phyloP scores from a whole-genome alignment of 2,329 filamentous ascomycete species.

The Ceratocystis variospora region DNA sequence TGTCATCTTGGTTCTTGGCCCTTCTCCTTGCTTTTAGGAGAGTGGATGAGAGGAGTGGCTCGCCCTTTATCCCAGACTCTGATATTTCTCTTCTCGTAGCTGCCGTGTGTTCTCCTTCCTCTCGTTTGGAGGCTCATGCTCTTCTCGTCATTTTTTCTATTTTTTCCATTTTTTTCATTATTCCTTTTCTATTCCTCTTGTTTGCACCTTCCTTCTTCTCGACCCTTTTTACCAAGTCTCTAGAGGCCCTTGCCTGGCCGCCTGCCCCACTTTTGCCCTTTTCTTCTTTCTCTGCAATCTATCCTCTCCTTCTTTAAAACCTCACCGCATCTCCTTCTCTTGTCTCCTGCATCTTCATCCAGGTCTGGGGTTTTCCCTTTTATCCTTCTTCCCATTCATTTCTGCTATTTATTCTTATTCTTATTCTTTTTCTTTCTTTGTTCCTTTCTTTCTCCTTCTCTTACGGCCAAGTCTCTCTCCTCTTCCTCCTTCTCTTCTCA shows the following conservation, averaged over 20 bases:
- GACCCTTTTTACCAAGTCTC: too few relatives aligned
- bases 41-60: neutral
- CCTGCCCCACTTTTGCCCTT: neutral
- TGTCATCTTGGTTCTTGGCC: neutral
- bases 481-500: constrained; percentile 6
- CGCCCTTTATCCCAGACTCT: too few relatives aligned
- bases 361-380: neutral
- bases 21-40: neutral
- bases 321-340: constrained; percentile 16
- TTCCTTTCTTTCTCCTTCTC: constrained; percentile 11
- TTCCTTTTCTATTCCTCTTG: neutral
- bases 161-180: neutral
- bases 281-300: neutral
- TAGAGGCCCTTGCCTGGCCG: too few relatives aligned
- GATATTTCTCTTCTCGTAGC: neutral
- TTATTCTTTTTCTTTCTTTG: constrained; percentile 10
- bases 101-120: neutral
- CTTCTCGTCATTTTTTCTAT: constrained; percentile 3
- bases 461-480: neutral
- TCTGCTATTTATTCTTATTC: constrained; percentile 14
- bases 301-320: constrained; percentile 8
- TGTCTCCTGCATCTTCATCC: neutral
- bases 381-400: constrained; percentile 7
- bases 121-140: neutral
- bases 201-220: neutral